Conservation (phyloP, 306 rosid genomes). For the Erythrophleum fordii region DNA sequence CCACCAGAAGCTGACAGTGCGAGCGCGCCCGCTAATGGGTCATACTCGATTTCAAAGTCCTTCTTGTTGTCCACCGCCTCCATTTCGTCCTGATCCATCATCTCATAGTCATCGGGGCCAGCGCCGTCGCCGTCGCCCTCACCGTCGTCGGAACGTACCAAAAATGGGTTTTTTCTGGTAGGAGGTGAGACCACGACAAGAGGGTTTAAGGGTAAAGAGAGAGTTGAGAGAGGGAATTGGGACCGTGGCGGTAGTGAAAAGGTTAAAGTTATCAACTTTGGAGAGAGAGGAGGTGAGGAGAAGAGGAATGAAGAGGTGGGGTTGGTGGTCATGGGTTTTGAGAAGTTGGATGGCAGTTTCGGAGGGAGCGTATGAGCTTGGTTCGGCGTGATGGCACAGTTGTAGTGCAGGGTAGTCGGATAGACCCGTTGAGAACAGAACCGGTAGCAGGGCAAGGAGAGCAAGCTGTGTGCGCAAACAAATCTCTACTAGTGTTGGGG, state of each 20-base stretch:
- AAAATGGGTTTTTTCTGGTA: slow-evolving; percentile 49
- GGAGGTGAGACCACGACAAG: slow-evolving; percentile 5
- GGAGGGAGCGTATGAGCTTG: slow-evolving; percentile 1
- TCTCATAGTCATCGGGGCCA: slow-evolving; percentile 79
- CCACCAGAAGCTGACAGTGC: slow-evolving; percentile 34
- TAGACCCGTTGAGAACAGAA: not conserved
- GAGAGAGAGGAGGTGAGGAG: slow-evolving; percentile 36
- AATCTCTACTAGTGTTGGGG: too few species aligned
- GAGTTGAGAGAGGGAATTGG: slow-evolving; percentile 26
- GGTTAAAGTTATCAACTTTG: slow-evolving; percentile 25
- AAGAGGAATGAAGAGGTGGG: slow-evolving; percentile 44
- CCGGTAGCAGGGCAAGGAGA: not conserved
- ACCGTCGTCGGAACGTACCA: slow-evolving; percentile 69
- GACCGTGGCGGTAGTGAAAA: slow-evolving; percentile 26
- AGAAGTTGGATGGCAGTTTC: not conserved
- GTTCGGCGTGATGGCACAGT: not conserved
- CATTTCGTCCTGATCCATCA: slow-evolving; percentile 86
- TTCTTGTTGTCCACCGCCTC: slow-evolving; percentile 89
- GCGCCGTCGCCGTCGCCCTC: slow-evolving; percentile 69
- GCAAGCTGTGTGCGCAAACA: not conserved
- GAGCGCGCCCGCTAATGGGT: slow-evolving; percentile 44
- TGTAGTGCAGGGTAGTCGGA: not conserved
- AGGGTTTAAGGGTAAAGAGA: slow-evolving; percentile 30
- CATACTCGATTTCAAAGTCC: slow-evolving; percentile 95
- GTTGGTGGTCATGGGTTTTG: slow-evolving; percentile 39